These are phyloP conservation scores for Aquilaria yunnanensis DNA, from an alignment of 345 rosid species.

Conservation along the genomic window DNA sequence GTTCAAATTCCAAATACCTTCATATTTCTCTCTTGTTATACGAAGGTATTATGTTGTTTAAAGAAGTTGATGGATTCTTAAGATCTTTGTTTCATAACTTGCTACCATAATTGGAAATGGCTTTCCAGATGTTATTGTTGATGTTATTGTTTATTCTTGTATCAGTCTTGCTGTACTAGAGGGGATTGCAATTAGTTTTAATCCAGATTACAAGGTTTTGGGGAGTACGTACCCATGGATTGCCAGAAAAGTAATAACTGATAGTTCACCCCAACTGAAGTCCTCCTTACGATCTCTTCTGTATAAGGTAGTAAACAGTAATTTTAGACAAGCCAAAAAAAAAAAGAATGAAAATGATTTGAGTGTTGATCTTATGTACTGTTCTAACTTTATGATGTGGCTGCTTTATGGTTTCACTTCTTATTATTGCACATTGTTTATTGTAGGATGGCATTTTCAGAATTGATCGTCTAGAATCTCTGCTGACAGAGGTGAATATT, in stretches of 20 bases:
- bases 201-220: constrained; percentile 88
- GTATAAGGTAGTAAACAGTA: constrained; percentile 52
- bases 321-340: background rate
- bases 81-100: background rate
- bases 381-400: background rate
- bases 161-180: constrained; percentile 90
- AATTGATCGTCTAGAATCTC: constrained; percentile 89
- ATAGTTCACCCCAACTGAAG: constrained; percentile 79
- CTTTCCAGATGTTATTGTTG: background rate
- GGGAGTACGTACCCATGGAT: constrained; percentile 99
- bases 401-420: constrained; percentile 1
- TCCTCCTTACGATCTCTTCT: constrained; percentile 71
- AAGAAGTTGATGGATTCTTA: background rate
- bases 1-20: constrained; percentile 89
- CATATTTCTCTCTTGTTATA: constrained; percentile 91
- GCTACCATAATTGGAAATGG: constrained; percentile 1
- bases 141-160: constrained; percentile 14
- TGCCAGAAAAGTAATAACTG: constrained; percentile 81
- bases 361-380: background rate
- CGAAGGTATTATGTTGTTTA: constrained; percentile 53
- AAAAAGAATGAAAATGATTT: too few relatives aligned
- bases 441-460: constrained; percentile 81
- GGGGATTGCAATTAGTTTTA: constrained; percentile 76
- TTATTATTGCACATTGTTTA: constrained; percentile 5
- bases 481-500: constrained; percentile 63